phyloP scores from a whole-genome alignment of 2,329 filamentous ascomycete species.

The Alternaria atra region DNA sequence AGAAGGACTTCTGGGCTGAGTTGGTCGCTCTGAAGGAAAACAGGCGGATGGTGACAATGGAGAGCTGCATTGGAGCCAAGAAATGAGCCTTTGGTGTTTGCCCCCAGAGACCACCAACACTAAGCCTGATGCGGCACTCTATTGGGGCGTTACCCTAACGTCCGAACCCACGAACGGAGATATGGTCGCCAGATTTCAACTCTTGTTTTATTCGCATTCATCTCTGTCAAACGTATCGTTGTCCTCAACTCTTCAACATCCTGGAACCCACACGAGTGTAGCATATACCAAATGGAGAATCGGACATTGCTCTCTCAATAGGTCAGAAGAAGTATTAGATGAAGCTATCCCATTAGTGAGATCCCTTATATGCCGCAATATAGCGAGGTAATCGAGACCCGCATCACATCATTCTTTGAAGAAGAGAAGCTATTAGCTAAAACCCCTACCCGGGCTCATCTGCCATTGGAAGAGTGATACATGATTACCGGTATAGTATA shows the following conservation, averaged over 20 bases:
- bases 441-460: neutral
- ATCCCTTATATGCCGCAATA: neutral
- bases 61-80: slow-evolving; percentile 19
- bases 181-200: no score
- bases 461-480: neutral
- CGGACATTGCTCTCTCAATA: neutral
- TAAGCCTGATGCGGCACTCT: neutral
- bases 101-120: no score
- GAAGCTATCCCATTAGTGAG: neutral
- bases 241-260: neutral
- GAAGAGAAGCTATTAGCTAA: neutral
- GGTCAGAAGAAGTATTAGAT: neutral
- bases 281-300: neutral
- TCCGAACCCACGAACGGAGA: neutral
- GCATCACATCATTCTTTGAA: neutral
- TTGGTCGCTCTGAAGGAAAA: slow-evolving; percentile 23
- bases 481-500: neutral
- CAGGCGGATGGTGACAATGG: slow-evolving; percentile 16
- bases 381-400: neutral
- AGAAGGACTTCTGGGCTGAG: slow-evolving; percentile 25
- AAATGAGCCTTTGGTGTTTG: neutral
- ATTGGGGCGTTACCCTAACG: neutral
- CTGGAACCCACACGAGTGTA: neutral
- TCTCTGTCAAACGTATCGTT: neutral
- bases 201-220: neutral